phyloP scores from a whole-genome alignment of 2,329 filamentous ascomycete species.

The Phialophora tarda region DNA sequence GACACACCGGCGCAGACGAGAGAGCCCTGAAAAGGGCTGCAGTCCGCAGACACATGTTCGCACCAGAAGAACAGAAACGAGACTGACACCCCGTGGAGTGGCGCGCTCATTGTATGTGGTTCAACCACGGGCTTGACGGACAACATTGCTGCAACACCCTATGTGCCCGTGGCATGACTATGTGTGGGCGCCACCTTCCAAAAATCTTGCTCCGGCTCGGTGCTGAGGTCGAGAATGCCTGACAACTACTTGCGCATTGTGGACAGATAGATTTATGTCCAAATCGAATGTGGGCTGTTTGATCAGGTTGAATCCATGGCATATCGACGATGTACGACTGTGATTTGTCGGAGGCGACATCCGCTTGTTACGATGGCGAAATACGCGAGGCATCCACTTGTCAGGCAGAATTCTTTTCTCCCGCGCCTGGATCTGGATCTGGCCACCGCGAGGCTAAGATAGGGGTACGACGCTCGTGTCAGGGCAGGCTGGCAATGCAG shows the following conservation, averaged over 20 bases:
- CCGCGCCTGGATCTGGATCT: neutral
- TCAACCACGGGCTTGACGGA: neutral
- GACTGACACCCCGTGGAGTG: neutral
- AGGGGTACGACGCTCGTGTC: neutral
- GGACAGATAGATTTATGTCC: neutral
- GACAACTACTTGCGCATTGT: neutral
- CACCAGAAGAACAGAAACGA: neutral
- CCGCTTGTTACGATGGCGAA: neutral
- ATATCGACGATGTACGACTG: neutral
- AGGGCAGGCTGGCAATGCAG: neutral
- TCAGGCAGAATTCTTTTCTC: neutral
- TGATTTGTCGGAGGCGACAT: conserved; percentile 6
- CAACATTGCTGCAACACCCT: neutral
- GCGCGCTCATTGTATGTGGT: neutral
- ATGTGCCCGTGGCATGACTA: neutral
- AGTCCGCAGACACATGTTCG: neutral
- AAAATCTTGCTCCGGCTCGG: neutral
- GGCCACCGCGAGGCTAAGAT: neutral
- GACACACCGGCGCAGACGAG: neutral
- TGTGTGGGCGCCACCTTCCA: neutral
- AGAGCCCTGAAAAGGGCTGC: neutral
- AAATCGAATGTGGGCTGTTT: neutral
- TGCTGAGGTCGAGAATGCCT: neutral
- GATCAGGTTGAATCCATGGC: neutral
- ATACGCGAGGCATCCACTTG: neutral